A percentile compares a stretch with the other conserved stretches of the same genome.
Conservation (phyloP, 306 rosid genomes). For the Fragaria vesca region DNA sequence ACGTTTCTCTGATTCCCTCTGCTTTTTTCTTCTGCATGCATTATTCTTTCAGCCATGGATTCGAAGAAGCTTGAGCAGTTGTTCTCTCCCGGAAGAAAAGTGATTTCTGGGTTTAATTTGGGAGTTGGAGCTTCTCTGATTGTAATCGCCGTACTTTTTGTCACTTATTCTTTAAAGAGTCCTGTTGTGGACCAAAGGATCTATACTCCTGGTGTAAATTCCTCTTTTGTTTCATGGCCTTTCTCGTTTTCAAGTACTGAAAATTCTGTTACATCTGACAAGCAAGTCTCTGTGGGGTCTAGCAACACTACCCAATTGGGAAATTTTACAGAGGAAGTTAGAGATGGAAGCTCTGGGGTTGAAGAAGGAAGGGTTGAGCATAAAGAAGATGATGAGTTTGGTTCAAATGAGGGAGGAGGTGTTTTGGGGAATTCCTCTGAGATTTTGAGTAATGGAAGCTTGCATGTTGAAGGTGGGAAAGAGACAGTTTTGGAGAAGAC, state of each 20-base stretch:
- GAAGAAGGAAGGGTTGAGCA: conserved; percentile 27
- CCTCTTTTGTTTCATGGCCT: conserved; percentile 21
- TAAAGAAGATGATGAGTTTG: conserved; percentile 4
- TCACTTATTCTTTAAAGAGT: conserved; percentile 33
- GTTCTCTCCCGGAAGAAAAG: conserved; percentile 47
- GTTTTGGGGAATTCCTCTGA: conserved; percentile 8
- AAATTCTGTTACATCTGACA: conserved; percentile 17
- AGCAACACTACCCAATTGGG: conserved; percentile 20
- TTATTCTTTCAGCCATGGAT: conserved; percentile 42
- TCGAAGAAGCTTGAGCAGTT: conserved; percentile 51
- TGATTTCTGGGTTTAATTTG: conserved; percentile 67
- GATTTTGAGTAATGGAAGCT: not conserved
- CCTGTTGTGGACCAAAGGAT: conserved; percentile 41
- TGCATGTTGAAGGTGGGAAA: not conserved
- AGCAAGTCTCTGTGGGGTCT: not conserved
- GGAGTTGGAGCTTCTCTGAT: conserved; percentile 56
- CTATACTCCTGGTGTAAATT: conserved; percentile 17
- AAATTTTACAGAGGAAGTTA: conserved; percentile 21
- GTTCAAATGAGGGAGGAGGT: not conserved
- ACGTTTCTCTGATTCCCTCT: not conserved
- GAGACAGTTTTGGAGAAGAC: not conserved
- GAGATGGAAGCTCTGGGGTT: conserved; percentile 34
- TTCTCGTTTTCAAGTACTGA: conserved; percentile 23
- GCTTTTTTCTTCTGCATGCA: not conserved
- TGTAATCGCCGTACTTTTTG: conserved; percentile 31